Evolutionary conservation across 768 basidiomycete genomes (phyloP), one percentile per base, ranked within the genome.

Genomic region (Boletus rex-veris): DNA sequence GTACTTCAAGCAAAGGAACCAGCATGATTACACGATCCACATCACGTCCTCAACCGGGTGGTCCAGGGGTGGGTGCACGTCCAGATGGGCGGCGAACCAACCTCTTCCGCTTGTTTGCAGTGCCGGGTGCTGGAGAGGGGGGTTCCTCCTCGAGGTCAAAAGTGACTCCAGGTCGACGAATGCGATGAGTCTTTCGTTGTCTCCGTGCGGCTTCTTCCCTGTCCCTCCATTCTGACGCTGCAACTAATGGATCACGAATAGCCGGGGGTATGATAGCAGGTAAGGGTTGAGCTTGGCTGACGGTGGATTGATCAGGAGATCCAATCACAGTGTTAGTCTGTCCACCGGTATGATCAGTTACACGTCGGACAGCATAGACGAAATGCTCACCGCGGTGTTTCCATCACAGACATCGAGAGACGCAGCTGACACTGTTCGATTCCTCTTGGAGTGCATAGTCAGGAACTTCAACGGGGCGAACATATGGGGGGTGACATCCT

Each of bases 401-500:
- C 90, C 90, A 62, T 90, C 83, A 59, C 83, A 79, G 24, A 88
- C 90, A 65, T 92, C 90, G 31, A 88, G 74, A 39, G 90, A 92
- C 33, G 83, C 84, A 36, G 81, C 77, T 15, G 90, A 91, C 39
- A 91, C 74, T 7, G 85, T 84, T 31, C 84, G 81, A 65, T 84
- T 77, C 61, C 81, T 76, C 63, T 80, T 84, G 37, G 75, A 75
- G 42, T 68, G 55, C 66, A 68, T 66, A 21, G 72, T 73, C 58
- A 88, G 58, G 61, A 88, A 77, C 41, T 82, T 80, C 69, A 88
- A 86, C 1, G 86, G 80, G 16, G 78, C 79, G 60, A 84, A 83
- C 19, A 82, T 74, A 49, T 76, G 80, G 31, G 77, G 69, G 18
- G 71, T 72, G 10, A 73, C 63, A 53, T 74, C 74, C 50, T 71